Percentiles rank a stretch among this genome's conserved stretches.
phyloP scores from a whole-genome alignment of 805 yeast genomes.

The Wickerhamiella allomyrinae region DNA sequence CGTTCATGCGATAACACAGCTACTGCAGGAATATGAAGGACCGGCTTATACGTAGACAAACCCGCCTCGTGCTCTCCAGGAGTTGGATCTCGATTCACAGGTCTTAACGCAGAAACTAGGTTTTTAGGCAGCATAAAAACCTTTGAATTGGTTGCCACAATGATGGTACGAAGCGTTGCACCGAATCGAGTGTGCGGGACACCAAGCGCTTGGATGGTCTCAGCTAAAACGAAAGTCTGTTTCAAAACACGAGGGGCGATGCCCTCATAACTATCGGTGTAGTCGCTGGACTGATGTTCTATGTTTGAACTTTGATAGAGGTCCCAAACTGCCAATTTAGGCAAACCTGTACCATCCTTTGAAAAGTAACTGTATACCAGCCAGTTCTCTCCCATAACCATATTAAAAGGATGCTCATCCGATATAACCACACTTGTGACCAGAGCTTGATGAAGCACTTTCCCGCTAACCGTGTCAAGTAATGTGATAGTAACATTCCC shows the following conservation, averaged over 20 bases:
- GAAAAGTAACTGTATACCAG: slow-evolving; percentile 53
- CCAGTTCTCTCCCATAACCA: slow-evolving; percentile 75
- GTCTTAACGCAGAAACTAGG: slow-evolving; percentile 54
- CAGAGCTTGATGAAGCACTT: slow-evolving; percentile 32
- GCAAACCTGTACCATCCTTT: slow-evolving; percentile 33
- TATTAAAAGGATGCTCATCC: slow-evolving; percentile 30
- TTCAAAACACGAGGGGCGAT: slow-evolving; percentile 35
- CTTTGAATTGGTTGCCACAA: slow-evolving; percentile 45
- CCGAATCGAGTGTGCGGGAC: slow-evolving; percentile 49
- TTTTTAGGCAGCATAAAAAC: slow-evolving; percentile 57
- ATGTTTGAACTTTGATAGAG: slow-evolving; percentile 59
- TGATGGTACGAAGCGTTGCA: slow-evolving; percentile 50
- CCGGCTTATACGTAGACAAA: slow-evolving; percentile 18
- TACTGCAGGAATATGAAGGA: slow-evolving; percentile 39
- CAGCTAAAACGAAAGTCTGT: slow-evolving; percentile 51
- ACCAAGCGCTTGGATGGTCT: slow-evolving; percentile 36
- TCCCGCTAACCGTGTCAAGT: slow-evolving; percentile 60
- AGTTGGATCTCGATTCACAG: slow-evolving; percentile 27
- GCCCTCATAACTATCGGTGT: slow-evolving; percentile 26
- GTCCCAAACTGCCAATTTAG: slow-evolving; percentile 58
- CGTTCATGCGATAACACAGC: slow-evolving; percentile 43
- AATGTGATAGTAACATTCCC: slow-evolving; percentile 34
- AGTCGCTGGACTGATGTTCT: slow-evolving; percentile 20
- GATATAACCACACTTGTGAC: slow-evolving; percentile 31
- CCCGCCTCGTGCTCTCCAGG: neutral